Evolutionary conservation across 495 filamentous ascomycete species (phyloP), one percentile per base, ranked within the genome.

Genomic region (Lasiosphaeria hispida): DNA sequence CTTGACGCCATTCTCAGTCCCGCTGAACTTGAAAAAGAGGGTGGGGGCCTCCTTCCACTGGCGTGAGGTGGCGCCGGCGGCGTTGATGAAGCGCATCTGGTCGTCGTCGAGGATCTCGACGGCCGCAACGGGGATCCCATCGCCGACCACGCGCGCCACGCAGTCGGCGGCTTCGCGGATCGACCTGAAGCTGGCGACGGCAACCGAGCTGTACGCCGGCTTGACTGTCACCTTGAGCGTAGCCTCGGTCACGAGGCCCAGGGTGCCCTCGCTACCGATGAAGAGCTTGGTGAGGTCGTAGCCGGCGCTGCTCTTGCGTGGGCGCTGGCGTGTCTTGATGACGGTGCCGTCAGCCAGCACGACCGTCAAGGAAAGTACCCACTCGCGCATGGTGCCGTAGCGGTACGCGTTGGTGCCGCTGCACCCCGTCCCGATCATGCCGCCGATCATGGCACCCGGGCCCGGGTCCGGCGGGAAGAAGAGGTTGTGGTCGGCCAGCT

Each of bases 301-400:
- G 9, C 92, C 92, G 30, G 92, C 92, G 23, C 83, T 87, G 36
- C 85, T 88, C 75, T 97, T 97, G 43, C 83, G 70, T 11, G 88
- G 88, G 8, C 88, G 75, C 64, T 87, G 86, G 44, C 86, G 77
- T 4, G 93, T 97, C 73, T 95, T 96, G 69, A 98, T 91, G 35
- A 97, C 75, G 6, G 87, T 90, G 41, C 94, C 93, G 70, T 98
- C 92, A 4, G 93, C 92, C 40, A 97, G 77, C 0, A 98, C 94
- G 10, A 96, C 90, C 0, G 93, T 98, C 19, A 98, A 75, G 45
- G 84, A 87, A 23, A 97, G 75, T 0, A 97, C 93, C 91, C 92
- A 97, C 65, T 97, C 93, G 60, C 90, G 86, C 93, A 97, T 97
- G 0, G 93, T 96, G 1, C 93, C 93, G 68, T 96, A 97, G 19